Percentiles rank a stretch among this genome's conserved stretches.
phyloP scores from a whole-genome alignment of 140 eudicot species.

The Anethum foeniculum region DNA sequence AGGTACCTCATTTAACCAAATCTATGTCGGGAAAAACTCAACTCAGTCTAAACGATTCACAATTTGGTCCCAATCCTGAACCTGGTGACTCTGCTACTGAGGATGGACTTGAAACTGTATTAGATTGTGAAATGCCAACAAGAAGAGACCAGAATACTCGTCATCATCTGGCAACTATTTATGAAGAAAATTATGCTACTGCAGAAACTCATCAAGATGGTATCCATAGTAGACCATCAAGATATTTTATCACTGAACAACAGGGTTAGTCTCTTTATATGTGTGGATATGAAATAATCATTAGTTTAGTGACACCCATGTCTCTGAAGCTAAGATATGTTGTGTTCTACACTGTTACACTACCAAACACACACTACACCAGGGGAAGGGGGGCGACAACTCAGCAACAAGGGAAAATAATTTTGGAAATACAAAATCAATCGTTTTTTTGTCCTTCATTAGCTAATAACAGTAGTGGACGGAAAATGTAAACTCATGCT shows the following conservation, averaged over 20 bases:
- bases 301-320: neutral
- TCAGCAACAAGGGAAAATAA: neutral
- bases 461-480: neutral
- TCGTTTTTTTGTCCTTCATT: neutral
- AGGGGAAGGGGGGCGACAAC: neutral
- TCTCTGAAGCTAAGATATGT: neutral
- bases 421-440: neutral
- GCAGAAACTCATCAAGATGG: slow-evolving; percentile 24
- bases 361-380: neutral
- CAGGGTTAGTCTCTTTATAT: neutral
- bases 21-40: slow-evolving; percentile 24
- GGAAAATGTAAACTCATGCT: too few species aligned
- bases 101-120: slow-evolving; percentile 46
- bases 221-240: neutral
- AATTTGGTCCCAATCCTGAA: slow-evolving; percentile 19
- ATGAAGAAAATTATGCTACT: neutral
- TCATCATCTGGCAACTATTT: neutral
- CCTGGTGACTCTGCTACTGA: slow-evolving; percentile 18
- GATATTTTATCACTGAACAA: neutral
- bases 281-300: neutral
- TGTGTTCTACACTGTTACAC: neutral
- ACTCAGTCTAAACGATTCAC: slow-evolving; percentile 21
- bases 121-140: slow-evolving; percentile 28
- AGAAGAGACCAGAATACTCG: slow-evolving; percentile 1
- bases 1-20: slow-evolving; percentile 25